Conservation (phyloP, 345 rosid species). For the Citrus hindsii region DNA sequence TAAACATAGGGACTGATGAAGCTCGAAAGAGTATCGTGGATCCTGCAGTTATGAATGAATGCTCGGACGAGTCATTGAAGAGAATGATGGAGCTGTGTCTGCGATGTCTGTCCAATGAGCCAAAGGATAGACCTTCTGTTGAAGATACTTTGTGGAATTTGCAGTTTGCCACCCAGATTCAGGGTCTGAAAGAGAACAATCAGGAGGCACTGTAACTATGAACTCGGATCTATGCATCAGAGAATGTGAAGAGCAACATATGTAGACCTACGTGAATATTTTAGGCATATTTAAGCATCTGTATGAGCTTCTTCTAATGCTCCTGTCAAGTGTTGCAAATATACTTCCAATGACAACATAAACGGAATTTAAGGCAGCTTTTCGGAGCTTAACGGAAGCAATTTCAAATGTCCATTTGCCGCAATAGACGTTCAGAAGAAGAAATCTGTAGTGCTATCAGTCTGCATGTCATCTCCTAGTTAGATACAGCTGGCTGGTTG, state of each 20-base stretch:
- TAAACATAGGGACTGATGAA: constrained; percentile 32
- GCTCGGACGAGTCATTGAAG: constrained; percentile 52
- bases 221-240: not conserved
- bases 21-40: constrained; percentile 46
- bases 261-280: not conserved
- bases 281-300: not conserved
- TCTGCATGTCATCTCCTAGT: not conserved
- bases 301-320: not conserved
- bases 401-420: not conserved
- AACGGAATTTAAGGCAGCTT: not conserved
- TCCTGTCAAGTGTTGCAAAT: not conserved
- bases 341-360: not conserved
- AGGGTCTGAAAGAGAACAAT: constrained; percentile 23
- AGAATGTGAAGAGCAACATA: not conserved
- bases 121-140: constrained; percentile 42
- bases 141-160: constrained; percentile 64
- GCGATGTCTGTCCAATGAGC: constrained; percentile 40
- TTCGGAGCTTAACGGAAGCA: not conserved
- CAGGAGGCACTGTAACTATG: not conserved
- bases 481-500: not conserved
- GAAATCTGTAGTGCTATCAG: not conserved
- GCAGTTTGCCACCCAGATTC: constrained; percentile 61
- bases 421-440: not conserved
- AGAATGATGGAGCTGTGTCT: constrained; percentile 43
- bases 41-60: constrained; percentile 42